phyloP scores from a whole-genome alignment of 441 rosid genomes.

The Euphorbia corollata region DNA sequence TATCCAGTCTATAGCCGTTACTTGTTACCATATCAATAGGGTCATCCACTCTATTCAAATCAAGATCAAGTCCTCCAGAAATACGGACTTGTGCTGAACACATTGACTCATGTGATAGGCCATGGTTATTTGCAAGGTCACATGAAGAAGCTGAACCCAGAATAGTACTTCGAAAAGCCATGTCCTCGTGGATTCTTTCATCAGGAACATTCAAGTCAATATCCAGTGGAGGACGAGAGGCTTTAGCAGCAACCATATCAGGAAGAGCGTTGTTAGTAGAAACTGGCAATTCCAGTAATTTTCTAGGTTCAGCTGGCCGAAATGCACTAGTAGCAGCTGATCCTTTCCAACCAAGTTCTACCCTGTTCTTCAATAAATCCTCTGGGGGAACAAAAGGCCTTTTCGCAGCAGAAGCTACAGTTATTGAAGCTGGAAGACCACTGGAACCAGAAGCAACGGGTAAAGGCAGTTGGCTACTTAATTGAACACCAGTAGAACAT shows the following conservation, averaged over 20 bases:
- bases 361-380: slow-evolving; percentile 58
- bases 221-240: slow-evolving; percentile 50
- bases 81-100: slow-evolving; percentile 31
- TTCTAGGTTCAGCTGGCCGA: slow-evolving; percentile 91
- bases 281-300: slow-evolving; percentile 37
- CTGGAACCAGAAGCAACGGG: slow-evolving; percentile 38
- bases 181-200: slow-evolving; percentile 68
- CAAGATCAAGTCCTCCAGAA: slow-evolving; percentile 73
- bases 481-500: slow-evolving; percentile 35
- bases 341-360: slow-evolving; percentile 87
- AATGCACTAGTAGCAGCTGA: slow-evolving; percentile 98
- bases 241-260: slow-evolving; percentile 44
- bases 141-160: slow-evolving; percentile 27
- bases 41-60: slow-evolving; percentile 61
- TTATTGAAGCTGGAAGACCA: slow-evolving; percentile 55
- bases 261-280: slow-evolving; percentile 22
- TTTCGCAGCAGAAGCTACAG: slow-evolving; percentile 90
- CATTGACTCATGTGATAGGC: slow-evolving; percentile 25
- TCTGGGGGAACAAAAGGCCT: slow-evolving; percentile 80
- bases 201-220: slow-evolving; percentile 81
- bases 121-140: slow-evolving; percentile 23
- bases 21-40: slow-evolving; percentile 40
- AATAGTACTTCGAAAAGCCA: slow-evolving; percentile 38
- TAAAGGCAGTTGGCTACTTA: slow-evolving; percentile 36
- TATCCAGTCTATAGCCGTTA: slow-evolving; percentile 35